Conservation (phyloP, 2,329 filamentous ascomycete species). For the Leptodontidium sp. region DNA sequence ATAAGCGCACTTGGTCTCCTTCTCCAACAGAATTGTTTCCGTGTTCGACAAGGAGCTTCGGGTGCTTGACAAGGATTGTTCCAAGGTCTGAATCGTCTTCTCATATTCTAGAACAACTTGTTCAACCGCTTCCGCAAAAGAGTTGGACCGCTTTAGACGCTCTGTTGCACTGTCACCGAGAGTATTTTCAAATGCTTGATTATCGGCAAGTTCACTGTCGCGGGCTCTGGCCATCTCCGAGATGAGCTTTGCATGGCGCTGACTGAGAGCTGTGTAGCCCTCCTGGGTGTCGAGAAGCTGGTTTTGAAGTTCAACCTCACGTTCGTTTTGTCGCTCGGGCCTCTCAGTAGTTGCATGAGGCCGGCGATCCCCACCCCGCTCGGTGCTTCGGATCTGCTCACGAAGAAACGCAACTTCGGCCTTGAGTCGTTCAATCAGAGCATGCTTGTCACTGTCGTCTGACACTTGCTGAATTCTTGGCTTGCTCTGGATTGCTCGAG, state of each 20-base stretch:
- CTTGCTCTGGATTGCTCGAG: conserved; percentile 96
- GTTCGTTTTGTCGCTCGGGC: conserved; percentile 80
- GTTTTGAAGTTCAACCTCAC: conserved; percentile 90
- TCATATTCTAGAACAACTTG: conserved; percentile 97
- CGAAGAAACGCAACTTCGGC: conserved; percentile 93
- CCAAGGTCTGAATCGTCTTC: conserved; percentile 94
- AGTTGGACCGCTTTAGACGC: conserved; percentile 91
- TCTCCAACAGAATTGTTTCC: conserved; percentile 88
- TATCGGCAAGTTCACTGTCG: conserved; percentile 70
- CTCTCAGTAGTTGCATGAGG: conserved; percentile 71
- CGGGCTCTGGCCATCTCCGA: conserved; percentile 89
- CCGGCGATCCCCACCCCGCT: conserved; percentile 65
- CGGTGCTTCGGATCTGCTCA: conserved; percentile 90
- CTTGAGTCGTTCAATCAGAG: conserved; percentile 89
- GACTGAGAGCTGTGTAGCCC: conserved; percentile 89
- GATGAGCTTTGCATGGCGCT: conserved; percentile 94
- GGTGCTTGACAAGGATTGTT: conserved; percentile 90
- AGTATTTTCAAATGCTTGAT: conserved; percentile 65
- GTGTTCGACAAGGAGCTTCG: conserved; percentile 82
- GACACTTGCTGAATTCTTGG: conserved; percentile 90
- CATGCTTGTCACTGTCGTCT: conserved; percentile 93
- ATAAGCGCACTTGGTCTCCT: conserved; percentile 92
- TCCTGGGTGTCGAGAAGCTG: conserved; percentile 92
- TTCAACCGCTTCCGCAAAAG: conserved; percentile 94
- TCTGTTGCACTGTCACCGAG: conserved; percentile 83